Conservation (phyloP, 2,329 filamentous ascomycete species). For the Pleomassaria siparia region DNA sequence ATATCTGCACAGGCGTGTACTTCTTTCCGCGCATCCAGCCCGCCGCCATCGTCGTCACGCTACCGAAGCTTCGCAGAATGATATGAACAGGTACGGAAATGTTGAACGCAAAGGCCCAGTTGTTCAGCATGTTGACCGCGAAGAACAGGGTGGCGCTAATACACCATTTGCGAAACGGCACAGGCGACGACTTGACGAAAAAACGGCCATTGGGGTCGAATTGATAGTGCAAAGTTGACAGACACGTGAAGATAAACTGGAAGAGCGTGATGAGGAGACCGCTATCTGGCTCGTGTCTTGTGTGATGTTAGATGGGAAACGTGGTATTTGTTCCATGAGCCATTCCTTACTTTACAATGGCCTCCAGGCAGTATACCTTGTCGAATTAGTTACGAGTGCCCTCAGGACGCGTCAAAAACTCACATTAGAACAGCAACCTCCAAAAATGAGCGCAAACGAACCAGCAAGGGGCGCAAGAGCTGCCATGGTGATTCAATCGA, state of each 20-base stretch:
- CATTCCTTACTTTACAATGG: slow-evolving; percentile 80
- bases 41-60: slow-evolving; percentile 92
- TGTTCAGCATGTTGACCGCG: slow-evolving; percentile 92
- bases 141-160: slow-evolving; percentile 91
- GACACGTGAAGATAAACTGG: slow-evolving; percentile 63
- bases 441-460: slow-evolving; percentile 87
- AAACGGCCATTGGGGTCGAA: slow-evolving; percentile 61
- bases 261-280: slow-evolving; percentile 66
- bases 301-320: slow-evolving; percentile 17
- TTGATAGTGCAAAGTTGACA: slow-evolving; percentile 53
- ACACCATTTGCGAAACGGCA: slow-evolving; percentile 82
- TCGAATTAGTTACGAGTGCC: slow-evolving; percentile 15
- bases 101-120: slow-evolving; percentile 94
- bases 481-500: slow-evolving; percentile 26
- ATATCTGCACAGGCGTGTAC: slow-evolving; percentile 77
- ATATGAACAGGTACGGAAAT: slow-evolving; percentile 98
- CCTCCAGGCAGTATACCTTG: slow-evolving; percentile 92
- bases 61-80: slow-evolving; percentile 90
- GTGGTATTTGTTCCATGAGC: not conserved
- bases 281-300: slow-evolving; percentile 77
- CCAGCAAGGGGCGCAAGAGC: slow-evolving; percentile 40
- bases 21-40: slow-evolving; percentile 83
- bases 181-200: slow-evolving; percentile 73
- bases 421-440: slow-evolving; percentile 93
- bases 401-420: slow-evolving; percentile 37